A percentile compares a stretch with the other conserved stretches of the same genome.
These are phyloP conservation scores for Hirschfeldia incana DNA, from an alignment of 345 rosid genomes.

Conservation along the genomic window DNA sequence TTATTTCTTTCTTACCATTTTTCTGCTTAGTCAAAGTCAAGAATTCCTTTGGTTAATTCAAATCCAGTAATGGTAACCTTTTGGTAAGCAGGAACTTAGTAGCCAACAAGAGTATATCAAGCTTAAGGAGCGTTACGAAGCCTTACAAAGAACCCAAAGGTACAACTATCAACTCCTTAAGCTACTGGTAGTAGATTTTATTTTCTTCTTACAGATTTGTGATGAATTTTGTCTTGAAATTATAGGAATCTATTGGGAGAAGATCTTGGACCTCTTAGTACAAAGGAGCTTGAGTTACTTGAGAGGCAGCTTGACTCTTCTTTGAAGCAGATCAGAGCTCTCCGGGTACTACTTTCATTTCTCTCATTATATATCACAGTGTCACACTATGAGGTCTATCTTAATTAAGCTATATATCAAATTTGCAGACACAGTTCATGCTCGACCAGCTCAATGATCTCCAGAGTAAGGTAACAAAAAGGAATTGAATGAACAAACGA, in stretches of 20 bases:
- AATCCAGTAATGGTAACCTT: background rate
- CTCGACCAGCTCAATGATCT: constrained; percentile 93
- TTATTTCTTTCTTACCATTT: background rate
- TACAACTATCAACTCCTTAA: background rate
- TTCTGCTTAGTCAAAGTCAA: background rate
- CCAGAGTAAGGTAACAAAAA: constrained; percentile 64
- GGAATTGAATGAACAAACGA: background rate
- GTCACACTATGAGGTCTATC: background rate
- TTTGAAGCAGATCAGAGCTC: constrained; percentile 84
- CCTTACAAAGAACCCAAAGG: constrained; percentile 87
- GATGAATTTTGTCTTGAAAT: background rate
- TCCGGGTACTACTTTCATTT: constrained; percentile 50
- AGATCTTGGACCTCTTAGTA: constrained; percentile 82
- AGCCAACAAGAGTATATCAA: constrained; percentile 92
- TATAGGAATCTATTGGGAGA: constrained; percentile 86
- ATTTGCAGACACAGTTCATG: constrained; percentile 78
- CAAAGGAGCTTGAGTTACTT: constrained; percentile 87
- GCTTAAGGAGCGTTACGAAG: constrained; percentile 88
- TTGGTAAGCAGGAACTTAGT: constrained; percentile 62
- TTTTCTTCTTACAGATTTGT: no score
- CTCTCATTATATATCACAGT: background rate
- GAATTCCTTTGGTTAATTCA: background rate
- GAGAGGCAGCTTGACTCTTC: constrained; percentile 96
- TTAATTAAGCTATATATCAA: background rate
- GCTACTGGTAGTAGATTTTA: no score